Conservation (phyloP, 2,329 filamentous ascomycete species). For the Diplodia sapinea region DNA sequence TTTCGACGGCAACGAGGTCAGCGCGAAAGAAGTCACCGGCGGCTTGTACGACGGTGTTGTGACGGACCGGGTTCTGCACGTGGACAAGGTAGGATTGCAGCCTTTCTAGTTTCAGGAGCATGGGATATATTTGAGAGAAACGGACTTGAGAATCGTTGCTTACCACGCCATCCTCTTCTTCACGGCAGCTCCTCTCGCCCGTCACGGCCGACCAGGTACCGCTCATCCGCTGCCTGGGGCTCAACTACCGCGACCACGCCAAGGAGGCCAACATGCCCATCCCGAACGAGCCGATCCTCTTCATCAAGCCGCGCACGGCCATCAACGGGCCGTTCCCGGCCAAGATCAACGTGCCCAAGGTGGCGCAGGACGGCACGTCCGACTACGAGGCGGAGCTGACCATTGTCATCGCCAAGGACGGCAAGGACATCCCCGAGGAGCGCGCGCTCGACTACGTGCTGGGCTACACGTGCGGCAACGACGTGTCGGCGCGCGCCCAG, state of each 20-base stretch:
- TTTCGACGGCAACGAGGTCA: conserved; percentile 43
- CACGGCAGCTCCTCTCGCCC: conserved; percentile 41
- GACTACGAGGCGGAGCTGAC: conserved; percentile 51
- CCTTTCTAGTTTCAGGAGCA: background rate
- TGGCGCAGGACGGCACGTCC: conserved; percentile 55
- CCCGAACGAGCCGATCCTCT: conserved; percentile 70
- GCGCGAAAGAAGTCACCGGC: conserved; percentile 45
- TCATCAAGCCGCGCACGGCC: conserved; percentile 57
- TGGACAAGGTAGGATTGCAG: conserved; percentile 35
- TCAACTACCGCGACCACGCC: conserved; percentile 52
- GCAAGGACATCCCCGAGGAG: conserved; percentile 55
- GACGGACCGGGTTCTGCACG: conserved; percentile 40
- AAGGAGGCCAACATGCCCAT: conserved; percentile 65
- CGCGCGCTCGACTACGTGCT: conserved; percentile 59
- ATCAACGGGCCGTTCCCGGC: conserved; percentile 48
- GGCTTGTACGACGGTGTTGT: conserved; percentile 47
- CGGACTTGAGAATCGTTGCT: background rate
- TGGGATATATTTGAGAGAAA: background rate
- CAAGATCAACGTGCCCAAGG: conserved; percentile 55
- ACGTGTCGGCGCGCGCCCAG: conserved; percentile 60
- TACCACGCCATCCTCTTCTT: background rate
- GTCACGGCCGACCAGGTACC: conserved; percentile 46
- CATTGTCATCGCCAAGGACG: conserved; percentile 60
- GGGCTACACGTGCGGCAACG: conserved; percentile 62
- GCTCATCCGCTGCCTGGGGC: conserved; percentile 54